Base-by-base conservation (phyloP, 768 basidiomycete species). In the Lentinus tigrinus region DNA sequence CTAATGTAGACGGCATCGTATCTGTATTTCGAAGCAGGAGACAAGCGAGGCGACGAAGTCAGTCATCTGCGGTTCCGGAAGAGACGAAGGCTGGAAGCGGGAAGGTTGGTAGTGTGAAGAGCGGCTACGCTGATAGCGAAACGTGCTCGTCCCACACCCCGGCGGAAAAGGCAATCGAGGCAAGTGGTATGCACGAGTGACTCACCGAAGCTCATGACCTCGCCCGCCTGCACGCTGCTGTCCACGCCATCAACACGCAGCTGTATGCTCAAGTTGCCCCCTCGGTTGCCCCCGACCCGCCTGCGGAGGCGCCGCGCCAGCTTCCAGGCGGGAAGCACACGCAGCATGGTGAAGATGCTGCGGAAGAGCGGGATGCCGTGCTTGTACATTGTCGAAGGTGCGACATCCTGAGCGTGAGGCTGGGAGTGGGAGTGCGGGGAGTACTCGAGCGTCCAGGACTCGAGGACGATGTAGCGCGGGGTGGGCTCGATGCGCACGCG, bases 291-390 rank as follows among this genome's bases (percentile, higher is more conserved):
- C 54, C 75, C 76, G 42, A 69, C 70, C 70, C 67, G 77, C 28
- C 75, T 74, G 58, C 84, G 78, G 38, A 87, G 75, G 49, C 83
- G 83, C 67, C 81, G 85, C 70, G 81, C 81, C 50, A 88, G 79
- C 69, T 82, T 87, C 89, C 90, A 93, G 0, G 87, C 77, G 17
- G 91, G 91, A 3, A 92, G 78, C 24, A 91, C 78, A 52, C 89
- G 81, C 46, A 93, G 77, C 42, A 93, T 72, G 52, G 84, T 86
- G 76, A 77, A 93, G 6, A 90, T 67, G 67, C 88, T 89, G 49
- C 91, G 81, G 75, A 93, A 93, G 19, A 92, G 79, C 31, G 88
- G 81, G 65, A 93, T 93, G 36, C 87, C 85, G 64, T 92, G 86
- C 72, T 93, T 93, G 80, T 93, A 93, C 53, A 91, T 86, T 13